Base-by-base conservation (phyloP, 306 rosid species). In the Sindora glabra region DNA sequence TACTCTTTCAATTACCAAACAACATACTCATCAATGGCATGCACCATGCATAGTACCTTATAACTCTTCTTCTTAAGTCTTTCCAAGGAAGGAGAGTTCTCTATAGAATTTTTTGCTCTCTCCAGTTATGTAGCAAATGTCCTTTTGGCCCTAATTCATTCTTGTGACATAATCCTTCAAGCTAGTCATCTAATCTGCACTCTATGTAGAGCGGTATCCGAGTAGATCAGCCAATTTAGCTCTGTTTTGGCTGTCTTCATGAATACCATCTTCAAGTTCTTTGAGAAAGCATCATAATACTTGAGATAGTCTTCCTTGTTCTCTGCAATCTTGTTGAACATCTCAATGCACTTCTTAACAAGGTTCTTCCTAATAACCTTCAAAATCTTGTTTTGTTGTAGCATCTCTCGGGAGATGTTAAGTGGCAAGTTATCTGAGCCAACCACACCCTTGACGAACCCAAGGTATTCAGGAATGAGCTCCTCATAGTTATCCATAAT, bases 401-500 rank as follows among this genome's bases (percentile, higher is more conserved):
- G 42, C 72, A 6, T 85, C 73, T 85, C 88, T 58, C 92, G 92
- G 10, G 92, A 85, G 57, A 85, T 85, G 68, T 85, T 85, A 49
- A 85, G 83, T 0, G 88, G 92, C 73, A 85, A 69, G 53, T 85
- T 88, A n/a, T 85, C 92, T 1, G 88, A 85, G 36, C 81, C 92
- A 0, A 85, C 92, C 8, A 85, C 92, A 19, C 92, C 92, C 38
- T 85, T 85, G 5, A 85, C 76, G n/a, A 85, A 81, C 8, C 83
- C 83, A 16, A 85, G 92, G n/a, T 74, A 85, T 56, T 85, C 92
- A 0, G 92, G 92, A 12, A 85, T 85, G 47, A 85, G 81, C 56
- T 85, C 92, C 55, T 81, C 88, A 1, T 85, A 85, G 6, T 85
- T 85, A 53, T 85, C 92, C 92, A 81, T 85, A 34, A 85, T 85